Base-by-base conservation (phyloP, 108 stramenopile species). In the Aurantiochytrium sp. region DNA sequence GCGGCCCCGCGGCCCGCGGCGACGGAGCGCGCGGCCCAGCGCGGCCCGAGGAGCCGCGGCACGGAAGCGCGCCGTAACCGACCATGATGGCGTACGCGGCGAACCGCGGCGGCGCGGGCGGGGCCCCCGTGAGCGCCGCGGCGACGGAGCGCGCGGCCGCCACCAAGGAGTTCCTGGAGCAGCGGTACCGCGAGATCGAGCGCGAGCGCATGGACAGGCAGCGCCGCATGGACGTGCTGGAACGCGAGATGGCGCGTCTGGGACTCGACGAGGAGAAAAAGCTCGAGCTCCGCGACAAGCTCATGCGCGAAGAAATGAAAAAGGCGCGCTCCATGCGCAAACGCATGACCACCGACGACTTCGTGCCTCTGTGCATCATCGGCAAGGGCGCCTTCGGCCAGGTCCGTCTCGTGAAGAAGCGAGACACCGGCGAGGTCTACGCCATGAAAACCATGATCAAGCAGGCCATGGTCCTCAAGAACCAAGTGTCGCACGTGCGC, bases 381-480 rank as follows among this genome's bases (percentile, higher is more conserved):
- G 98, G 98, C 18, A 87, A 97, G 10, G 98, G 98, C 44, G 97
- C 98, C 16, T 99, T 99, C 91, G 98, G 97, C 23, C 89, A 87
- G 35, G 90, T 90, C 23, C 71, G 87, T 4, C 45, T 92, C n/a
- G 93, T 94, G 16, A 92, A 93, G 23, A 72, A 90, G 58, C 88
- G 89, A 43, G 91, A 92, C 59, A 92, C 91, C 4, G 89, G 92
- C 42, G 76, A 96, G 89, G 95, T 99, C 23, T 99, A 95, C 89
- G 99, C 99, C 3, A 91, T 99, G 59, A 99, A 99, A 91, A 96
- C 94, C 87, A 99, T 99, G 99, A 97, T 99, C 91, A 99, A 99
- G 93, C 97, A 98, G 90, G 97, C 97, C 96, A 99, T 99, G 98
- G 97, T 99, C 49, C 57, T 98, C 91, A 99, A 99, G 93, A 99